phyloP scores from a whole-genome alignment of 179 eudicot genomes.

The Gypsophila paniculata region DNA sequence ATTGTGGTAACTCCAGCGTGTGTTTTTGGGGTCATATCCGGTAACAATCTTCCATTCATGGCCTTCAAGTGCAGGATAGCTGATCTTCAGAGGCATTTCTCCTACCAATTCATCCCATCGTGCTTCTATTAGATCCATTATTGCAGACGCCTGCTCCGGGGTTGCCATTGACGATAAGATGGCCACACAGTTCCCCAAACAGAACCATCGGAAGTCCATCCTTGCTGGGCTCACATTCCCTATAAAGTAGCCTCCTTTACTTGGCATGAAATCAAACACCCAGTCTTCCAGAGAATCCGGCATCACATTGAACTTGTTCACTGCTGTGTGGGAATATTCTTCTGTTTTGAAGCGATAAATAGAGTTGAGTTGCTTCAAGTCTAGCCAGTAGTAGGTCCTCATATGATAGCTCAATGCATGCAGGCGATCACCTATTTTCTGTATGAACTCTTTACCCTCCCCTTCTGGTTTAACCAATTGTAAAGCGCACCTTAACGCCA shows the following conservation, averaged over 20 bases:
- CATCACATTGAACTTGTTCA: conserved; percentile 93
- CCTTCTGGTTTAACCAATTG: conserved; percentile 62
- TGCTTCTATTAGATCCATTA: conserved; percentile 79
- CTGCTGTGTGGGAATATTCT: conserved; percentile 86
- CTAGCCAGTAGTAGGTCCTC: conserved; percentile 86
- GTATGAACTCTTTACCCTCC: conserved; percentile 52
- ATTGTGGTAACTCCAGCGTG: conserved; percentile 87
- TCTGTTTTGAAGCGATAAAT: conserved; percentile 79
- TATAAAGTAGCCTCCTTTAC: conserved; percentile 69
- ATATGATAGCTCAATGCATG: conserved; percentile 87
- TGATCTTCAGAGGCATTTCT: conserved; percentile 83
- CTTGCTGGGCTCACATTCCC: conserved; percentile 84
- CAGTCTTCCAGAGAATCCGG: conserved; percentile 86
- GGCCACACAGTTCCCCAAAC: conserved; percentile 75
- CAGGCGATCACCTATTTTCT: conserved; percentile 52
- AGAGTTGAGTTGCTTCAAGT: conserved; percentile 65
- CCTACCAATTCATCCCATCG: conserved; percentile 84
- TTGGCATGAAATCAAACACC: conserved; percentile 88
- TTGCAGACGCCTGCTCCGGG: conserved; percentile 72
- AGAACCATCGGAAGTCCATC: conserved; percentile 90
- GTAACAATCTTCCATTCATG: conserved; percentile 81
- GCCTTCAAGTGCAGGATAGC: conserved; percentile 75
- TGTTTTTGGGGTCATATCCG: conserved; percentile 79
- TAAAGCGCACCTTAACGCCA: conserved; percentile 78
- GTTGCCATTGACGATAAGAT: conserved; percentile 77